Evolutionary conservation across 2,329 filamentous ascomycete species (phyloP).

Genomic region (Fusarium xylarioides): DNA sequence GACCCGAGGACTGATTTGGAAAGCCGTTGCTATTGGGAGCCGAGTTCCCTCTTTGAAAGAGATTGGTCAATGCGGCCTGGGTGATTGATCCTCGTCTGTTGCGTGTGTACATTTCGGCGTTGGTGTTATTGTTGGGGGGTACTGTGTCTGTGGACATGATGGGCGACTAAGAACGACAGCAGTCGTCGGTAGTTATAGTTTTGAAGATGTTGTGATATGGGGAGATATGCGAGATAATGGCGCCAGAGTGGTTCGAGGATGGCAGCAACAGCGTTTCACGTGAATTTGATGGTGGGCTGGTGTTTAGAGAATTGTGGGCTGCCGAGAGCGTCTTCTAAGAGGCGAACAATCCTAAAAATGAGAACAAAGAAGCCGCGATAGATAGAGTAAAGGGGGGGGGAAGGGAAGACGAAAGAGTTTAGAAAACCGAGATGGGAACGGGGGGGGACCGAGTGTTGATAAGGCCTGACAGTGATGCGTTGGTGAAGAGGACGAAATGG

Average conservation of each 20-base stretch:
- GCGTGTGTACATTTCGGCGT: slow-evolving; percentile 53
- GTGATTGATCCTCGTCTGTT: slow-evolving; percentile 66
- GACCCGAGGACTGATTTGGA: slow-evolving; percentile 49
- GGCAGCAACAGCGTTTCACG: slow-evolving; percentile 38
- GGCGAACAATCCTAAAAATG: slow-evolving; percentile 9
- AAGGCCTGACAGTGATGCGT: slow-evolving; percentile 32
- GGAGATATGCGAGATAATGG: slow-evolving; percentile 36
- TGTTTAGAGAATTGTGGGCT: slow-evolving; percentile 34
- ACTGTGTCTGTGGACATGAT: slow-evolving; percentile 49
- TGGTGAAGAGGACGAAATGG: slow-evolving; percentile 31
- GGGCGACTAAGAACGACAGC: slow-evolving; percentile 28
- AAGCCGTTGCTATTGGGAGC: slow-evolving; percentile 56
- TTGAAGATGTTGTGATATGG: slow-evolving; percentile 38
- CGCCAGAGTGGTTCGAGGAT: slow-evolving; percentile 43
- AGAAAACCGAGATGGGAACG: slow-evolving; percentile 9
- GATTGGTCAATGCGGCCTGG: slow-evolving; percentile 64
- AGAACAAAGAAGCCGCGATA: slow-evolving; percentile 23
- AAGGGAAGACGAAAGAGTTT: slow-evolving; percentile 17
- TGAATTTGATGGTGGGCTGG: slow-evolving; percentile 36
- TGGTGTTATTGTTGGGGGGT: slow-evolving; percentile 42
- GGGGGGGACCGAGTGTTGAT: slow-evolving; percentile 36
- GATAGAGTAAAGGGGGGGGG: slow-evolving; percentile 8
- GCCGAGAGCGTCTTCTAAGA: slow-evolving; percentile 17
- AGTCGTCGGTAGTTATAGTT: slow-evolving; percentile 41
- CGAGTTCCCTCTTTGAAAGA: slow-evolving; percentile 68